Conservation (phyloP, 495 filamentous ascomycete genomes). For the Lasiosphaeria miniovina region DNA sequence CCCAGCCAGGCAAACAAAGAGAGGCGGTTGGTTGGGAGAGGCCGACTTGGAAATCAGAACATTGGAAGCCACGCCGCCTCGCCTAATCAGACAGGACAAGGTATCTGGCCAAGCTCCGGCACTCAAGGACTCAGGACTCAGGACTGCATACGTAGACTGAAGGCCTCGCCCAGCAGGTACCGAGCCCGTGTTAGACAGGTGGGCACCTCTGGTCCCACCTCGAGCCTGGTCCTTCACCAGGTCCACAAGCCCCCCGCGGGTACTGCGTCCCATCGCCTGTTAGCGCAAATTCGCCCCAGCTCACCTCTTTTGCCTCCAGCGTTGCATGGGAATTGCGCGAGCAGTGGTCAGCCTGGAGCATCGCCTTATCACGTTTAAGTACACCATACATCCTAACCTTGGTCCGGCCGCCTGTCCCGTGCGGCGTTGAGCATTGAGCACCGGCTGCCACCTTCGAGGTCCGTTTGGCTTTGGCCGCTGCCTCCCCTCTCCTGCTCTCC, state of each 20-base stretch:
- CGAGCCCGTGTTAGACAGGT: conserved; percentile 1
- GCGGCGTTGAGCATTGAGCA: conserved; percentile 2
- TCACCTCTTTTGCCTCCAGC: conserved; percentile 10
- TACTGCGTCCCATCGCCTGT: conserved; percentile 31
- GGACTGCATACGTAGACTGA: neutral
- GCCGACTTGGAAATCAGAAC: no score
- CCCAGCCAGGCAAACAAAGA: no score
- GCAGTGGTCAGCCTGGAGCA: conserved; percentile 26
- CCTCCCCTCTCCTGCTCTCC: conserved; percentile 10
- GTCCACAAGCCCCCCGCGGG: neutral
- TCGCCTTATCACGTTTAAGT: conserved; percentile 25
- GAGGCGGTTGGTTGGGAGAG: no score
- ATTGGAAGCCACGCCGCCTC: no score
- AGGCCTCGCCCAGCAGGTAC: neutral
- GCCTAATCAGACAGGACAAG: no score
- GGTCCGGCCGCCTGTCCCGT: conserved; percentile 6
- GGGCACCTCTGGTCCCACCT: neutral
- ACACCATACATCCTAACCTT: conserved; percentile 18
- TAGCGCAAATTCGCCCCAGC: conserved; percentile 14
- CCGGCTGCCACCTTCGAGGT: conserved; percentile 6
- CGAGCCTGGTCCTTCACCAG: neutral
- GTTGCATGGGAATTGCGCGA: conserved; percentile 18
- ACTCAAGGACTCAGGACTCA: neutral
- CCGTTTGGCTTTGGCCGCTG: conserved; percentile 10
- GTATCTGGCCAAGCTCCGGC: no score